These are phyloP conservation scores for Zygosaccharomyces siamensis DNA, from an alignment of 805 yeast species.

Conservation along the genomic window DNA sequence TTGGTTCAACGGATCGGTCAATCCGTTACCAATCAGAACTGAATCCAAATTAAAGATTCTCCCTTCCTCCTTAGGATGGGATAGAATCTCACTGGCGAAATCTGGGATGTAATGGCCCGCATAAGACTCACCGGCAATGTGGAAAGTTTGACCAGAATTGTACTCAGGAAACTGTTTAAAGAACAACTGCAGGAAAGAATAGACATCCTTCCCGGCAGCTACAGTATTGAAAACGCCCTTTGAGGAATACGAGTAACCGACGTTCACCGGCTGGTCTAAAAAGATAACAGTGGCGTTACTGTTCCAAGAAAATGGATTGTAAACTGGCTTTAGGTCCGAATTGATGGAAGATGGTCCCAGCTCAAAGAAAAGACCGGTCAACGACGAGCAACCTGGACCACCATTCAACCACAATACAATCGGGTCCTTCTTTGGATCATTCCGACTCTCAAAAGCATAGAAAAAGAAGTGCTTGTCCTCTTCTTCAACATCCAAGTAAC, in stretches of 20 bases:
- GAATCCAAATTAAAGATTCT: conserved; percentile 63
- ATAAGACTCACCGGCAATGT: conserved; percentile 89
- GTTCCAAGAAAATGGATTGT: conserved; percentile 82
- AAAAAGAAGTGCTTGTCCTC: conserved; percentile 84
- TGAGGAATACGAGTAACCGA: conserved; percentile 69
- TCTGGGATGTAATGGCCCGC: conserved; percentile 94
- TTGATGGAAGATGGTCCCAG: conserved; percentile 75
- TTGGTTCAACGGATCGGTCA: conserved; percentile 80
- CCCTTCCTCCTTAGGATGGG: conserved; percentile 49
- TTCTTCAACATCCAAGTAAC: conserved; percentile 76
- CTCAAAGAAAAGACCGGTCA: conserved; percentile 83
- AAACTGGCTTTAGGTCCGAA: conserved; percentile 54
- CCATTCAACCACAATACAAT: conserved; percentile 87
- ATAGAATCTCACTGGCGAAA: conserved; percentile 74
- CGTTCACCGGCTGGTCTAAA: conserved; percentile 85
- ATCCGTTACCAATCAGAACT: conserved; percentile 84
- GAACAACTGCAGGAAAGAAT: conserved; percentile 72
- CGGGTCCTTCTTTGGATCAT: conserved; percentile 83
- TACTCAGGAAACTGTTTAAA: conserved; percentile 67
- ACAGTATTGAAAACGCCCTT: conserved; percentile 63
- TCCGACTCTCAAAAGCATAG: conserved; percentile 84
- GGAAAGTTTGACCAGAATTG: conserved; percentile 51
- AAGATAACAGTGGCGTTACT: conserved; percentile 78
- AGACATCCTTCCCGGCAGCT: conserved; percentile 80
- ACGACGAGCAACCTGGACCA: conserved; percentile 91